These are phyloP conservation scores for Citeromyces matritensis DNA, from an alignment of 805 yeast genomes.

Conservation along the genomic window DNA sequence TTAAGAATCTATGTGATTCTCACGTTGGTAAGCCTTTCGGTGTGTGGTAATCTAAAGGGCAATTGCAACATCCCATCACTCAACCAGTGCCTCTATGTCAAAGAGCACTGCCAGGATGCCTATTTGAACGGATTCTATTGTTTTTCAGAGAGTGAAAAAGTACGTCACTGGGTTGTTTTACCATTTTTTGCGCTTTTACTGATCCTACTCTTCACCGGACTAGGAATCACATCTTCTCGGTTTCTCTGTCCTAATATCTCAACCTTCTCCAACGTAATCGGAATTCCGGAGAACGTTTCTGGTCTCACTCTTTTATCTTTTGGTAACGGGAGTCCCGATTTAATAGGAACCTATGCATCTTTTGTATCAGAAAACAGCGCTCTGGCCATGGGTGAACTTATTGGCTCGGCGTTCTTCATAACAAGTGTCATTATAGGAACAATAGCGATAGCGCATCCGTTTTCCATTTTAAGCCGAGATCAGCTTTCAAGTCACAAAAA, in stretches of 20 bases:
- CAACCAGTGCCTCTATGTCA: conserved; percentile 15
- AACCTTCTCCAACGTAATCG: conserved; percentile 45
- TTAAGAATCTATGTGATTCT: no score
- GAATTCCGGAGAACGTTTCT: conserved; percentile 66
- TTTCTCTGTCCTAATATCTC: conserved; percentile 73
- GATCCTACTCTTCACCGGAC: conserved; percentile 35
- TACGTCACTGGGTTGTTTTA: conserved; percentile 7
- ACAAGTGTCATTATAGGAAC: conserved; percentile 69
- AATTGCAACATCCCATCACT: conserved; percentile 4
- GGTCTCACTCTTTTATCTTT: conserved; percentile 83
- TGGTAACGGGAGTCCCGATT: conserved; percentile 91
- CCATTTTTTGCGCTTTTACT: conserved; percentile 8
- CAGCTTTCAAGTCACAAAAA: conserved; percentile 11
- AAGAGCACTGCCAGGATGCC: conserved; percentile 10
- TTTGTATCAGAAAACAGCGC: conserved; percentile 52
- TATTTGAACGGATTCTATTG: conserved; percentile 16
- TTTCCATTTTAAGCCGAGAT: conserved; percentile 1
- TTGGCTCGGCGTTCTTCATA: conserved; percentile 82
- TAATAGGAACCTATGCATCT: conserved; percentile 73
- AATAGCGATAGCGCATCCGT: conserved; percentile 54
- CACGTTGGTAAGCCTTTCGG: no score
- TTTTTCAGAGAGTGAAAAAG: conserved; percentile 3
- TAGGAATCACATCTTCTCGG: conserved; percentile 78
- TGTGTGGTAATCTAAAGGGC: no score
- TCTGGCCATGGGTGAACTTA: conserved; percentile 78